phyloP scores from a whole-genome alignment of 305 asterid genomes.

The Solanum hybrid region DNA sequence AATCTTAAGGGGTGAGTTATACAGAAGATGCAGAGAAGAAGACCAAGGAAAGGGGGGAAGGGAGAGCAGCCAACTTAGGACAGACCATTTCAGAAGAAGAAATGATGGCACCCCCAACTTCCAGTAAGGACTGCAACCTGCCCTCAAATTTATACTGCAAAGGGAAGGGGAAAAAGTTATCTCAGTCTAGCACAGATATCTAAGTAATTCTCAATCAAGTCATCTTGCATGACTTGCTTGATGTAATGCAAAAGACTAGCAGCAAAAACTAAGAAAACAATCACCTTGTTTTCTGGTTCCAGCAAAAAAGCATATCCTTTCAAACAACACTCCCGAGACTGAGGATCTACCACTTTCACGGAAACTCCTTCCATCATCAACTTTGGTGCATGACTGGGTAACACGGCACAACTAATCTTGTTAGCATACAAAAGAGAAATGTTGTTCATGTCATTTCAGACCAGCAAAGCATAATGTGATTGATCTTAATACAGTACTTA shows the following conservation, averaged over 20 bases:
- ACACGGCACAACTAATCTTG: slow-evolving; percentile 12
- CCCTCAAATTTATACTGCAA: slow-evolving; percentile 68
- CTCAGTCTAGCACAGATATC: not conserved
- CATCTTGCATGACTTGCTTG: not conserved
- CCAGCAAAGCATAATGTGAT: slow-evolving; percentile 5
- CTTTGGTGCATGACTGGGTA: slow-evolving; percentile 66
- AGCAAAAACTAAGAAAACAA: slow-evolving; percentile 2
- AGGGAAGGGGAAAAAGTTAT: slow-evolving; percentile 1
- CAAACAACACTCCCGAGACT: slow-evolving; percentile 69
- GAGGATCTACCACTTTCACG: slow-evolving; percentile 54
- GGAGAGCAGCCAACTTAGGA: slow-evolving; percentile 3
- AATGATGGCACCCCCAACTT: slow-evolving; percentile 62
- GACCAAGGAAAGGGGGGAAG: slow-evolving; percentile 5
- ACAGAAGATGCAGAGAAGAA: not conserved
- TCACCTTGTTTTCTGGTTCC: slow-evolving; percentile 55
- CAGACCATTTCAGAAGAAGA: slow-evolving; percentile 42
- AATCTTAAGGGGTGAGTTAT: not conserved
- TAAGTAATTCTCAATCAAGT: slow-evolving; percentile 1
- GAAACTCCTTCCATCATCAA: slow-evolving; percentile 49
- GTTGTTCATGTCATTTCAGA: slow-evolving; percentile 1
- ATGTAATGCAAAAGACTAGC: not conserved
- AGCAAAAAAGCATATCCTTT: slow-evolving; percentile 58
- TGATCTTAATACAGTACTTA: slow-evolving; percentile 30
- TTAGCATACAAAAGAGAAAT: slow-evolving; percentile 7
- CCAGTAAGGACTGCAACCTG: slow-evolving; percentile 57